These are phyloP conservation scores for Proliferodiscus dingleyae DNA, from an alignment of 2,329 filamentous ascomycete genomes.

Conservation along the genomic window DNA sequence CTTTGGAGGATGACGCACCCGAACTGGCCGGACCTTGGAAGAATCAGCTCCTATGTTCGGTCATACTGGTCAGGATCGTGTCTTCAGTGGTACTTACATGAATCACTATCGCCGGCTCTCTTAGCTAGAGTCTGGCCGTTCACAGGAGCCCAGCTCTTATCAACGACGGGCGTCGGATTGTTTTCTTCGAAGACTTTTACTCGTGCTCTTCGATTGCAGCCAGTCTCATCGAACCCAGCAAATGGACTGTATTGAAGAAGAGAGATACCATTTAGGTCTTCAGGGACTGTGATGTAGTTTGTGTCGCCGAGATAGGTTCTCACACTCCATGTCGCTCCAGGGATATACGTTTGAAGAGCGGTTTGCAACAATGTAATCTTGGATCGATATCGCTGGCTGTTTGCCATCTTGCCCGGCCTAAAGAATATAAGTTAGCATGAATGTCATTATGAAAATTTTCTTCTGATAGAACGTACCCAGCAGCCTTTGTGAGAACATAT, in stretches of 20 bases:
- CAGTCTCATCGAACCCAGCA: not conserved
- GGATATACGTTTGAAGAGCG: not conserved
- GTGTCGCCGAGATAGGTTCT: not conserved
- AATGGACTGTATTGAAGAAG: not conserved
- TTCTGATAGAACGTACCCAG: too few relatives aligned
- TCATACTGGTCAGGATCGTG: too few relatives aligned
- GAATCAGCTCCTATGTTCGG: too few relatives aligned
- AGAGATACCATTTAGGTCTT: not conserved
- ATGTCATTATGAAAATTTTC: too few relatives aligned
- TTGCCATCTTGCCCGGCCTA: not conserved
- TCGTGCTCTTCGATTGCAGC: not conserved
- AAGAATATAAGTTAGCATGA: not conserved
- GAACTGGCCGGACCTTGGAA: too few relatives aligned
- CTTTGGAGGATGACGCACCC: too few relatives aligned
- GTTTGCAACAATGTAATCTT: not conserved
- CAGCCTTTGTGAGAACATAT: too few relatives aligned
- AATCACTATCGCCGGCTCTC: not conserved
- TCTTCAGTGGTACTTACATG: too few relatives aligned
- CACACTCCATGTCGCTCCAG: not conserved
- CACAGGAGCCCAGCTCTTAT: not conserved
- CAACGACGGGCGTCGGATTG: not conserved
- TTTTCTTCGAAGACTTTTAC: not conserved
- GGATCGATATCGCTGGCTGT: not conserved
- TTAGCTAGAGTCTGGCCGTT: not conserved
- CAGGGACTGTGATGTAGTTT: not conserved